These are phyloP conservation scores for Pseudocercospora macadamiae DNA, from an alignment of 2,329 filamentous ascomycete species.

Conservation along the genomic window DNA sequence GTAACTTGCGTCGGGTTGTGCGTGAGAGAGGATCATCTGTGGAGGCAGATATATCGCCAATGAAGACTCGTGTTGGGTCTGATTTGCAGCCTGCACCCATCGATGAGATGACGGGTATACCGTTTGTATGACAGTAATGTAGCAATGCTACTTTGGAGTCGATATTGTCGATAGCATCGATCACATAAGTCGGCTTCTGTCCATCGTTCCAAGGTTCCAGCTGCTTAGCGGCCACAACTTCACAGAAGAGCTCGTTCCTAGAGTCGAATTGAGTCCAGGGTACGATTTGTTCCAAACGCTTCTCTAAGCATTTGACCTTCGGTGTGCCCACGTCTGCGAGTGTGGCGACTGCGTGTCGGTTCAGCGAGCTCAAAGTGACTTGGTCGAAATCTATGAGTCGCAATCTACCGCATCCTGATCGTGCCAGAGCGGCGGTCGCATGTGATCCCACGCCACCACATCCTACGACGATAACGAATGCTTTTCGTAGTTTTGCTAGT, in stretches of 20 bases:
- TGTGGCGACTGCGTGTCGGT: slow-evolving; percentile 93
- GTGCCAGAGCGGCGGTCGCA: slow-evolving; percentile 79
- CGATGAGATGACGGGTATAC: slow-evolving; percentile 82
- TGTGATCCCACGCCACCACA: slow-evolving; percentile 96
- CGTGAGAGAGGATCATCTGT: slow-evolving; percentile 88
- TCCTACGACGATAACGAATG: slow-evolving; percentile 88
- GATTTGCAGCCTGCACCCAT: slow-evolving; percentile 98
- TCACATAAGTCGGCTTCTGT: slow-evolving; percentile 78
- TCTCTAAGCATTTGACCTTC: slow-evolving; percentile 84
- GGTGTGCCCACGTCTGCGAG: slow-evolving; percentile 89
- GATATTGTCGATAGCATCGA: slow-evolving; percentile 98
- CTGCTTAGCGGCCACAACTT: slow-evolving; percentile 65
- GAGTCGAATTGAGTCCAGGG: slow-evolving; percentile 93
- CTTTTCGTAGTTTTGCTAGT: slow-evolving; percentile 73
- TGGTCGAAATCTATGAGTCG: slow-evolving; percentile 96
- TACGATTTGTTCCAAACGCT: slow-evolving; percentile 79
- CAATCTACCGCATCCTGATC: slow-evolving; percentile 85
- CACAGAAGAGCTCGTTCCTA: slow-evolving; percentile 79
- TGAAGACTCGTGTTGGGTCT: slow-evolving; percentile 77
- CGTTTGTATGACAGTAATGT: slow-evolving; percentile 79
- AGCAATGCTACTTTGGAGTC: slow-evolving; percentile 91
- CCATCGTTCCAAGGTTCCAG: slow-evolving; percentile 66
- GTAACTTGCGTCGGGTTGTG: slow-evolving; percentile 77
- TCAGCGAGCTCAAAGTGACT: slow-evolving; percentile 90
- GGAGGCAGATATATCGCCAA: slow-evolving; percentile 87